phyloP scores from a whole-genome alignment of 257 asterid species.

The Solanum infundibuliforme region DNA sequence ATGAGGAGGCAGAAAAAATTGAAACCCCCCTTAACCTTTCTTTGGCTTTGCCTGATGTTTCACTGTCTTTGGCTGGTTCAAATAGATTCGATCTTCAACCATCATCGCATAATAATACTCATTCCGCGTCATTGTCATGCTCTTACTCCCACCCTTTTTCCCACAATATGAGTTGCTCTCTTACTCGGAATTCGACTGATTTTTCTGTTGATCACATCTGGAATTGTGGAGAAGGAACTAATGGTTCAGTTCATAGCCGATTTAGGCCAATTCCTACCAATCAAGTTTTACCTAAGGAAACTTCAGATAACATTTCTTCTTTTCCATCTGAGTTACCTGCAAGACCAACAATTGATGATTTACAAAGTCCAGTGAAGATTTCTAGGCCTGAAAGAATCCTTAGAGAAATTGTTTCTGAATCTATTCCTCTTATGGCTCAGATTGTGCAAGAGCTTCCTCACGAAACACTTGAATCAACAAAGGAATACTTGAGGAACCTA shows the following conservation, averaged over 20 bases:
- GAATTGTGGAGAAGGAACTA: conserved; percentile 97
- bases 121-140: conserved; percentile 49
- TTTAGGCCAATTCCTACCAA: conserved; percentile 64
- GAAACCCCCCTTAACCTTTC: conserved; percentile 67
- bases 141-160: conserved; percentile 55
- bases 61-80: conserved; percentile 2
- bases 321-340: conserved; percentile 93
- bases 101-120: conserved; percentile 45
- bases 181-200: conserved; percentile 31
- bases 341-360: conserved; percentile 41
- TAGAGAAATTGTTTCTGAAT: conserved; percentile 69
- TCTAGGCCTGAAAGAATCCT: conserved; percentile 69
- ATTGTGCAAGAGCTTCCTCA: conserved; percentile 69
- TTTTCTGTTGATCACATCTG: conserved; percentile 61
- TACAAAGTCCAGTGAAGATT: conserved; percentile 30
- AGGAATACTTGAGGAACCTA: conserved; percentile 18
- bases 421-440: conserved; percentile 63
- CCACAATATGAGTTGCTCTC: neutral
- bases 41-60: conserved; percentile 60
- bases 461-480: conserved; percentile 59
- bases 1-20: conserved; percentile 54
- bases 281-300: neutral
- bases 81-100: conserved; percentile 21
- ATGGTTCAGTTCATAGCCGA: conserved; percentile 94
- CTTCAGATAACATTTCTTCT: conserved; percentile 49